Evolutionary conservation across 192 early-diverging fungal species (phyloP), one percentile per base, ranked within the genome.

Genomic region (Kickxella alabastrina): DNA sequence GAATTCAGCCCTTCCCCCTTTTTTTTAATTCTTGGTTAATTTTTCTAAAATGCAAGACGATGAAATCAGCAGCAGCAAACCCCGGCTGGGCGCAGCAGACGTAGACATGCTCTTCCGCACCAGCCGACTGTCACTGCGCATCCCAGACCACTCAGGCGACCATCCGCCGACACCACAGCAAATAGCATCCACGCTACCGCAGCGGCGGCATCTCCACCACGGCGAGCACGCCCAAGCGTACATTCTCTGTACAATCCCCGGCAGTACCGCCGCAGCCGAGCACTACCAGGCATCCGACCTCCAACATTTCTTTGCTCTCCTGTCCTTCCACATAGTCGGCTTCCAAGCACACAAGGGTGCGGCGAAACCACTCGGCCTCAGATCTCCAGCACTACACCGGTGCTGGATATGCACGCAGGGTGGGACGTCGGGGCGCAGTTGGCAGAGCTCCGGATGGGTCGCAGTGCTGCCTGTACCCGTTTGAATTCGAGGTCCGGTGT

Each of bases 391-490:
- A n/a, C n/a, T n/a, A n/a, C n/a, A n/a, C n/a, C n/a, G n/a, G n/a
- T n/a, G n/a, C n/a, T n/a, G n/a, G n/a, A n/a, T n/a, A n/a, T n/a
- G n/a, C n/a, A n/a, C n/a, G n/a, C n/a, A n/a, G n/a, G n/a, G n/a
- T n/a, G n/a, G n/a, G n/a, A n/a, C n/a, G n/a, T n/a, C n/a, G n/a
- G n/a, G n/a, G n/a, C n/a, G n/a, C n/a, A 10, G 36, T 56, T 17
- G 56, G 36, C 1, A 66, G 26, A 26, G 42, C 56, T 10, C 59
- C 49, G 13, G 60, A 43, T 4, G 71, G 71, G 2, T 46, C 64
- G 2, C 58, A 59, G 51, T 61, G 58, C 48, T 62, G 71, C 22
- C 59, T 66, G 15, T 74, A 67, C 37, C 63, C 58, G 21, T 57
- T 66, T 27, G 4, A 22, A 14, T 52, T 74, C n/a, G 31, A n/a